Evolutionary conservation across 768 basidiomycete genomes (phyloP).

Genomic region (Kwoniella mangroviensis): DNA sequence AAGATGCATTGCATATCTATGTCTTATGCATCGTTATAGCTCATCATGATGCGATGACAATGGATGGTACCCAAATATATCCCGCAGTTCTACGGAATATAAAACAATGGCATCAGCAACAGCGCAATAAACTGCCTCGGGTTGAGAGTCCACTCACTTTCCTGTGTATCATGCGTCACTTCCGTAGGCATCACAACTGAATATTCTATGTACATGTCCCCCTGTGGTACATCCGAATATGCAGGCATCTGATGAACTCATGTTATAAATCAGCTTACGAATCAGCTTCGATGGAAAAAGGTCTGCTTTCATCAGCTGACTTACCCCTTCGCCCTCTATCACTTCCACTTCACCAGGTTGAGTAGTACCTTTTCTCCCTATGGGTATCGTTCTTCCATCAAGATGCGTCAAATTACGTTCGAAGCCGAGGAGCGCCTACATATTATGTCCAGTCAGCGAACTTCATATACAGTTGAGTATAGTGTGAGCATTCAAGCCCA

Average conservation of each 20-base stretch:
- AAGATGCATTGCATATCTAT: conserved; percentile 7
- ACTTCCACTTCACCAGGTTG: conserved; percentile 87
- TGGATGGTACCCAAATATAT: conserved; percentile 18
- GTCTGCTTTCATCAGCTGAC: conserved; percentile 61
- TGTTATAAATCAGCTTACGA: conserved; percentile 12
- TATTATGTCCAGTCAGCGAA: conserved; percentile 5
- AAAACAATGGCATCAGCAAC: no score
- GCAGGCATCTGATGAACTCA: conserved; percentile 52
- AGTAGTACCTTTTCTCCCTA: conserved; percentile 78
- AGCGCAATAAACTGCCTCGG: no score
- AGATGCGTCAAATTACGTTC: conserved; percentile 87
- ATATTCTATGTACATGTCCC: conserved; percentile 91
- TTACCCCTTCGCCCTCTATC: conserved; percentile 86
- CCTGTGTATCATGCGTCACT: conserved; percentile 69
- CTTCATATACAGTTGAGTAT: conserved; percentile 1
- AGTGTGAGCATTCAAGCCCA: not conserved
- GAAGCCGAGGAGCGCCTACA: conserved; percentile 94
- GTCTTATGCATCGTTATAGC: conserved; percentile 12
- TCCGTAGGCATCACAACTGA: conserved; percentile 83
- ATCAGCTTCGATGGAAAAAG: conserved; percentile 9
- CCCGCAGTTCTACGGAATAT: not conserved
- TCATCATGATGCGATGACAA: conserved; percentile 18
- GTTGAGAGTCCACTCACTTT: conserved; percentile 67
- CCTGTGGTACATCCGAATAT: conserved; percentile 58
- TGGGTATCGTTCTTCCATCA: conserved; percentile 77